phyloP scores from a whole-genome alignment of 2,329 filamentous ascomycete species.

The Kalmusia sp. region DNA sequence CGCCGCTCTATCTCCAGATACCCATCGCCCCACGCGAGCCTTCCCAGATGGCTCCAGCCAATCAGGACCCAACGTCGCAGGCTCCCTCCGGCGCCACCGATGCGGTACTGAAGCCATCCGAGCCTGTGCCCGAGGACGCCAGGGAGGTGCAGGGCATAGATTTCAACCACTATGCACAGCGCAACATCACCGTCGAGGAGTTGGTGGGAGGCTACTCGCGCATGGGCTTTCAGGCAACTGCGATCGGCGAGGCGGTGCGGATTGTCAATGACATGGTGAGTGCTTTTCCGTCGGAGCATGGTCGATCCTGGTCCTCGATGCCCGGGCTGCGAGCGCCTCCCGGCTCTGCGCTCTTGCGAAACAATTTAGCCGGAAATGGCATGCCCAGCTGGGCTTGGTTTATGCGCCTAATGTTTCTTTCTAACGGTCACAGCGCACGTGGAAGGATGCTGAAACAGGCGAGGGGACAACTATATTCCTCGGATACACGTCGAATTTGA shows the following conservation, averaged over 20 bases:
- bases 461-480: slow-evolving; percentile 92
- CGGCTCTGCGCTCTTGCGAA: slow-evolving; percentile 24
- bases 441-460: slow-evolving; percentile 79
- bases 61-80: slow-evolving; percentile 20
- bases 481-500: slow-evolving; percentile 96
- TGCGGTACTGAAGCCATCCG: slow-evolving; percentile 85
- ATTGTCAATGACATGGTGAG: slow-evolving; percentile 95
- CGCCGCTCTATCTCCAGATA: background rate
- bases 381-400: slow-evolving; percentile 23
- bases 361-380: slow-evolving; percentile 42
- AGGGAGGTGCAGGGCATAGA: slow-evolving; percentile 88
- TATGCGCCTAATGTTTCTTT: slow-evolving; percentile 30
- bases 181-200: slow-evolving; percentile 83
- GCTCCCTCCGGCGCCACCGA: slow-evolving; percentile 63
- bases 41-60: slow-evolving; percentile 28
- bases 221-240: slow-evolving; percentile 85
- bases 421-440: slow-evolving; percentile 67
- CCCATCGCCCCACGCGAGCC: slow-evolving; percentile 2
- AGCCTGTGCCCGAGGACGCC: slow-evolving; percentile 79
- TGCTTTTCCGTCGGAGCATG: slow-evolving; percentile 17
- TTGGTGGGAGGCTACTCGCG: slow-evolving; percentile 80
- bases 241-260: slow-evolving; percentile 83
- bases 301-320: slow-evolving; percentile 1
- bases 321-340: slow-evolving; percentile 14
- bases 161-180: slow-evolving; percentile 80